Conservation (phyloP, 2,329 filamentous ascomycete genomes). For the Aspergillus jensenii region DNA sequence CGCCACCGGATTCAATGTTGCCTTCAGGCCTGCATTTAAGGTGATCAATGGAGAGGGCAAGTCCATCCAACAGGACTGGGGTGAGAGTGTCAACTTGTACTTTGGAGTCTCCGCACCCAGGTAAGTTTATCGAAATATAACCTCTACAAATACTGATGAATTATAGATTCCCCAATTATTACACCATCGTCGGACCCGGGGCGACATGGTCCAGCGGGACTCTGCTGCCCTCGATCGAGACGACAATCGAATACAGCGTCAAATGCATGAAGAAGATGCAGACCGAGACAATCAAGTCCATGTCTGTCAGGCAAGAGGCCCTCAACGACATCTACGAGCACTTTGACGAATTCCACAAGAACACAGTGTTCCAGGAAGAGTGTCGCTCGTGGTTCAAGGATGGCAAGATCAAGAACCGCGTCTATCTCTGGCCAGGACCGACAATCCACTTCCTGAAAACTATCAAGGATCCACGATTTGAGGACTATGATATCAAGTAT, state of each 20-base stretch:
- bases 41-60: slow-evolving; percentile 1
- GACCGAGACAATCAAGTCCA: slow-evolving; percentile 29
- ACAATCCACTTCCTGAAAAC: neutral
- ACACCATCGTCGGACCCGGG: slow-evolving; percentile 31
- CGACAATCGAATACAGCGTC: slow-evolving; percentile 42
- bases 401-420: neutral
- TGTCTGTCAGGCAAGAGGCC: slow-evolving; percentile 37
- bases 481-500: slow-evolving; percentile 7
- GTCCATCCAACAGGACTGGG: neutral
- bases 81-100: neutral
- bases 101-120: neutral
- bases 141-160: neutral
- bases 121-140: neutral
- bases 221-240: slow-evolving; percentile 31
- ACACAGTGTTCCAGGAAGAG: slow-evolving; percentile 32
- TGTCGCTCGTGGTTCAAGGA: slow-evolving; percentile 40
- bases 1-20: neutral
- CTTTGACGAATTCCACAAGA: slow-evolving; percentile 33
- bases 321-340: slow-evolving; percentile 35
- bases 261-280: slow-evolving; percentile 38
- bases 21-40: neutral
- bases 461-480: neutral
- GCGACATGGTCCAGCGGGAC: slow-evolving; percentile 43
- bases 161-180: slow-evolving; percentile 47
- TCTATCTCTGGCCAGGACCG: neutral